A percentile compares a stretch with the other conserved stretches of the same genome.
These are phyloP conservation scores for Seminavis robusta DNA, from an alignment of 108 stramenopile species.

Conservation along the genomic window DNA sequence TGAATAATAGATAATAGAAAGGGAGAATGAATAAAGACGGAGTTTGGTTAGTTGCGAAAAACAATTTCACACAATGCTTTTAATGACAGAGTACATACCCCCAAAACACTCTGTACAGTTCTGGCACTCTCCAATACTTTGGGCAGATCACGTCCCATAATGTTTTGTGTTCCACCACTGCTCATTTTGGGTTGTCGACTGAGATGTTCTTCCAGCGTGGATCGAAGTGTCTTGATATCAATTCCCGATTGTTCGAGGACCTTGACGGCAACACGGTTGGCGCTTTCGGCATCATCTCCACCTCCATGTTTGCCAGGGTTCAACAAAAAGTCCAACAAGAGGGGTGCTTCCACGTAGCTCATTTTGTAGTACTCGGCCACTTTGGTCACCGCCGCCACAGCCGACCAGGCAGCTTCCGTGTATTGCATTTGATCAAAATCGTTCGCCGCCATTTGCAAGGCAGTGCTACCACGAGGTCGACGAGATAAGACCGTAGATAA, in stretches of 20 bases:
- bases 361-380: conserved; percentile 68
- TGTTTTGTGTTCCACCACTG: conserved; percentile 43
- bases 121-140: conserved; percentile 59
- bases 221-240: conserved; percentile 42
- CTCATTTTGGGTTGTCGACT: conserved; percentile 55
- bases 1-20: background rate
- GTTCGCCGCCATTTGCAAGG: conserved; percentile 45
- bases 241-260: conserved; percentile 53
- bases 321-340: conserved; percentile 68
- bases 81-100: conserved; percentile 25
- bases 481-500: too few relatives aligned
- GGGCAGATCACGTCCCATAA: conserved; percentile 65
- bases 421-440: conserved; percentile 75
- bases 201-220: conserved; percentile 58
- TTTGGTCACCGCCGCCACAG: conserved; percentile 58
- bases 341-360: conserved; percentile 57
- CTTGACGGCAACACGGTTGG: conserved; percentile 61
- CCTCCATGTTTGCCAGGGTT: conserved; percentile 74
- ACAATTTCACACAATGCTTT: background rate
- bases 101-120: conserved; percentile 41
- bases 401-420: conserved; percentile 79
- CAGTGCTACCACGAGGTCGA: background rate
- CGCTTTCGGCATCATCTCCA: conserved; percentile 60
- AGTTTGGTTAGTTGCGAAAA: background rate
- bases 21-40: background rate